Base-by-base conservation (phyloP, 2,329 filamentous ascomycete genomes). In the Paradendryphiella salina region DNA sequence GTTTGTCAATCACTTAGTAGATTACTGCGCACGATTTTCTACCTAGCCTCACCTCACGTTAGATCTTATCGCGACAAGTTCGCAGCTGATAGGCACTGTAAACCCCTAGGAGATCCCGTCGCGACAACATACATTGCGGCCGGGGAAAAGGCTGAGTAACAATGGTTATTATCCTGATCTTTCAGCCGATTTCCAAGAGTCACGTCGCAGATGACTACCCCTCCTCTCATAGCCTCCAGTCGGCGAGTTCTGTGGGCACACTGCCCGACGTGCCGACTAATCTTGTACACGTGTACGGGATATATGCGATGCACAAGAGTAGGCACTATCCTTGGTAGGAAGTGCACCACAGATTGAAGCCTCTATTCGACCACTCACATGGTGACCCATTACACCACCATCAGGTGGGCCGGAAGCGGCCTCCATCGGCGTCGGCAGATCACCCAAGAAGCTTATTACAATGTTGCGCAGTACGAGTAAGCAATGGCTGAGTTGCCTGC, bases 331-430 rank as follows among this genome's bases (percentile, higher is more conserved):
- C 33, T 18, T 36, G 41, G 17, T 23, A 18, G 31, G 26, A 44
- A 26, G 29, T 35, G 13, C 36, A 39, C 26, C 18, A 39, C 33
- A 9, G 17, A 39, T 20, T 42, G 33, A 21, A 5, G 14, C 33
- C 8, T 5, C 21, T 28, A 3, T 14, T 29, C 42, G 43, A 44
- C 65, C 63, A 71, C 43, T 67, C 58, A 68, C 39, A 57, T 46
- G 33, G 46, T 36, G 28, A 40, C 41, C 54, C 58, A 50, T 63
- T 59, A 62, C 65, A 65, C 63, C 59, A 51, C 58, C 38, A 61
- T 53, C 57, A 51, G 60, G 29, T 40, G 15, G 43, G 44, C 47
- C 42, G 18, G 45, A 48, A 45, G 43, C 37, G 54, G 58, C 47
- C 50, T 44, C 44, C 49, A 21, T 33, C 15, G 40, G 26, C 28